Evolutionary conservation across 176 grass and related monocot species (phyloP), one percentile per base, ranked within the genome.

Genomic region (Oryza glumipatula): DNA sequence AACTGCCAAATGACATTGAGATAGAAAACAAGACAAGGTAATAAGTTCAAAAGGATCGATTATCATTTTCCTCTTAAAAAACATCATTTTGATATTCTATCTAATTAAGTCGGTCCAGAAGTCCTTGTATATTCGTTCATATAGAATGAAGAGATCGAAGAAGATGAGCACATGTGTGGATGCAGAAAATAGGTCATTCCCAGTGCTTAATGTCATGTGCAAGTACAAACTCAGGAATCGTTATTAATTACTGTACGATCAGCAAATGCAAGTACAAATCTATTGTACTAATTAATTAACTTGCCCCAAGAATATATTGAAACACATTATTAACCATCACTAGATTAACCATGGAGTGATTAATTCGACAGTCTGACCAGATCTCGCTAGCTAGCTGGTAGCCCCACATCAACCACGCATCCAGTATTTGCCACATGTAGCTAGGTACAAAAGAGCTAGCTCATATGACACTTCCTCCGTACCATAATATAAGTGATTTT

Each of bases 381-480:
- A 82, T 82, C n/a, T 71, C 61, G 54, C 19, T 71, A 72, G 54
- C 19, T 58, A 19, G 4, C 13, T 60, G 14, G 47, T 16, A 49
- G 19, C 28, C 4, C 38, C 21, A 72, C 41, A 44, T 32, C 15
- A 12, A n/a, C 9, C 28, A 28, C 45, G 16, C 39, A 48, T 65
- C 68, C 39, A 48, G 74, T 39, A 74, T 73, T 60, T 47, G 69
- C 43, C n/a, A 82, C 38, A 22, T 12, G n/a, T 38, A 61, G 22
- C 11, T 15, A 72, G 36, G 21, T 73, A 19, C 2, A 63, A 11
- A 12, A 2, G 7, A 63, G 58, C 8, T 63, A 63, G 56, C 21
- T 61, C 6, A 51, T 5, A 11, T 38, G 26, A 26, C 26, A 26
- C 1, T 26, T 26, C 26, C 26, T 26, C 26, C 26, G 26, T 26